phyloP scores from a whole-genome alignment of 345 rosid genomes.

The Citrus maxima region DNA sequence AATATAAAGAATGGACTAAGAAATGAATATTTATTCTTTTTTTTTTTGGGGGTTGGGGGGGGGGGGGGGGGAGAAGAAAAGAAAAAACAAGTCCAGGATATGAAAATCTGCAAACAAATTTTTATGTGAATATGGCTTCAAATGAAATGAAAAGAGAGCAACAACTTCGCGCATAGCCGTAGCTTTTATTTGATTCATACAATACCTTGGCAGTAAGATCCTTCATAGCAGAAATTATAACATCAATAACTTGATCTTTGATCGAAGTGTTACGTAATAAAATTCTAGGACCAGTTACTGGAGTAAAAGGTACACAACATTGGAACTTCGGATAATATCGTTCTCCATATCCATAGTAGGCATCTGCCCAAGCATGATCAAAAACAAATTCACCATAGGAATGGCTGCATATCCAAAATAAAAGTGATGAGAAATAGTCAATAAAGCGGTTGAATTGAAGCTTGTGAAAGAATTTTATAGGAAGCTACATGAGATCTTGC shows the following conservation, averaged over 20 bases:
- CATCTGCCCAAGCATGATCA: slow-evolving; percentile 96
- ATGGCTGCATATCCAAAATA: slow-evolving; percentile 56
- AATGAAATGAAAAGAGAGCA: not conserved
- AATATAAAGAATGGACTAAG: not conserved
- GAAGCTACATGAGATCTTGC: slow-evolving; percentile 8
- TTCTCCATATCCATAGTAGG: slow-evolving; percentile 76
- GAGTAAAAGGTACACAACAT: slow-evolving; percentile 96
- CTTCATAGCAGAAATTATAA: slow-evolving; percentile 63
- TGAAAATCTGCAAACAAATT: not conserved
- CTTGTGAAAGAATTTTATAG: slow-evolving; percentile 1
- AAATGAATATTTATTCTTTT: not conserved
- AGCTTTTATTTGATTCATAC: not conserved
- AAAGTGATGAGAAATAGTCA: slow-evolving; percentile 22
- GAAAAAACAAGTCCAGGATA: not conserved
- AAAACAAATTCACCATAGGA: slow-evolving; percentile 97
- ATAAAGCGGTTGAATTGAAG: slow-evolving; percentile 1
- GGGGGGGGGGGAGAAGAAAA: no score
- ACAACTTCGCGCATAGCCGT: not conserved
- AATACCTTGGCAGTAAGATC: slow-evolving; percentile 66
- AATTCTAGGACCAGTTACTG: slow-evolving; percentile 92
- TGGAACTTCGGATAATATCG: slow-evolving; percentile 96
- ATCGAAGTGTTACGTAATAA: slow-evolving; percentile 50
- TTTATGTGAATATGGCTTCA: not conserved
- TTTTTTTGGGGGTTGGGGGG: not conserved
- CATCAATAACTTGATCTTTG: slow-evolving; percentile 73